Evolutionary conservation across 2,329 filamentous ascomycete genomes (phyloP).

Genomic region (Penicillium sp.): DNA sequence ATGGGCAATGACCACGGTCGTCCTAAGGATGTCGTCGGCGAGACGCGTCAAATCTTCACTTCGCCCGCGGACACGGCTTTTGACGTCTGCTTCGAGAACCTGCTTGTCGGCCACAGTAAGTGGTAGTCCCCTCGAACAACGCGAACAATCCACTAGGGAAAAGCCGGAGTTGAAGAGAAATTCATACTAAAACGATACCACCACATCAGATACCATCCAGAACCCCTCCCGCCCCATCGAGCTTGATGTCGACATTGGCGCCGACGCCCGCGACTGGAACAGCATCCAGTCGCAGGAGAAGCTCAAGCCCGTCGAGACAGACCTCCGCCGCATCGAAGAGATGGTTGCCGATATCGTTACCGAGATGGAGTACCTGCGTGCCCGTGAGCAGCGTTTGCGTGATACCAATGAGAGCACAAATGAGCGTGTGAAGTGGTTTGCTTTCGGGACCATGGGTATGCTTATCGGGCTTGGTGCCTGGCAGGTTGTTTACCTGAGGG

Average conservation of each 20-base stretch:
- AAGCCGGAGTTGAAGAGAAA: background rate
- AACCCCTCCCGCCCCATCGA: constrained; percentile 71
- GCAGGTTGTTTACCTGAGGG: constrained; percentile 97
- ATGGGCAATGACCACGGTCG: constrained; percentile 94
- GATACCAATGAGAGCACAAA: constrained; percentile 99
- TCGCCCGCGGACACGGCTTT: constrained; percentile 89
- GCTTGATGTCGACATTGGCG: constrained; percentile 93
- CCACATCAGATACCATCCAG: constrained; percentile 36
- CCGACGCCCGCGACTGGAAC: constrained; percentile 97
- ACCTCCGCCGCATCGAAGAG: constrained; percentile 90
- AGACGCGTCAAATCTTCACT: constrained; percentile 91
- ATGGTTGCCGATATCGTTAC: constrained; percentile 80
- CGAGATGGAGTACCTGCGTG: constrained; percentile 95
- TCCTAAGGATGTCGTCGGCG: constrained; percentile 86
- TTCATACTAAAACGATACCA: background rate
- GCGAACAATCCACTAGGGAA: too few relatives aligned
- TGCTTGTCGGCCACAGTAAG: constrained; percentile 66
- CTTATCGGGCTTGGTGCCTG: constrained; percentile 85
- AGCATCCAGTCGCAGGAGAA: constrained; percentile 96
- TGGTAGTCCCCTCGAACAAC: constrained; percentile 19
- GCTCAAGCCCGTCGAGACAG: constrained; percentile 93
- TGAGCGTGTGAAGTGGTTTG: constrained; percentile 98
- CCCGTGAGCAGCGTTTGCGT: constrained; percentile 87
- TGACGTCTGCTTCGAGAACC: constrained; percentile 94
- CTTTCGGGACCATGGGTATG: constrained; percentile 88